Percentiles rank a stretch among this genome's conserved stretches.
Evolutionary conservation across 805 yeast species (phyloP).

Genomic region (Helenozyma rhizophorensis): DNA sequence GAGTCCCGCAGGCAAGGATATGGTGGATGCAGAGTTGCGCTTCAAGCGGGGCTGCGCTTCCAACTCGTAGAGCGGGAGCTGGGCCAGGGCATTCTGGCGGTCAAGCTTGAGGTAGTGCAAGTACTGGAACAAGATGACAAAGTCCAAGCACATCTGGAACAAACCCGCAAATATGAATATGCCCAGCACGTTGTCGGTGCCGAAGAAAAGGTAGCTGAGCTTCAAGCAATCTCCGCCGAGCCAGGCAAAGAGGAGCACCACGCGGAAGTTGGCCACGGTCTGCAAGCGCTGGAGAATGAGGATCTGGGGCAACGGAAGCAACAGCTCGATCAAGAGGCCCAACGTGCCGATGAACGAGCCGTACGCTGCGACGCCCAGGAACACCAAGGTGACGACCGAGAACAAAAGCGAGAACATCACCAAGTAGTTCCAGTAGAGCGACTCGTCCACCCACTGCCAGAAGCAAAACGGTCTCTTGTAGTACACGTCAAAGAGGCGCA

Average conservation of each 20-base stretch:
- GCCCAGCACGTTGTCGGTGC: constrained; percentile 63
- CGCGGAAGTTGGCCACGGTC: constrained; percentile 74
- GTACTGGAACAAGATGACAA: constrained; percentile 69
- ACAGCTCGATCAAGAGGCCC: constrained; percentile 69
- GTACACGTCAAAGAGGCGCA: constrained; percentile 67
- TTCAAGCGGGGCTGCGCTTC: too few species aligned
- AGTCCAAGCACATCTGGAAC: constrained; percentile 73
- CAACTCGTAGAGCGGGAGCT: too few species aligned
- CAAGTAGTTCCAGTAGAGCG: constrained; percentile 61
- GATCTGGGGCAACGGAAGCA: constrained; percentile 74
- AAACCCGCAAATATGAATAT: constrained; percentile 67
- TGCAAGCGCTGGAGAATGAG: constrained; percentile 61
- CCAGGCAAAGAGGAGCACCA: constrained; percentile 77
- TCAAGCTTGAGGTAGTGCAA: constrained; percentile 48
- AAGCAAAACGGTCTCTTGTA: constrained; percentile 61
- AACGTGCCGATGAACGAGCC: constrained; percentile 53
- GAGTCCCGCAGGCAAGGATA: too few species aligned
- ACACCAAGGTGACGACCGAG: constrained; percentile 35
- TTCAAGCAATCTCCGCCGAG: constrained; percentile 83
- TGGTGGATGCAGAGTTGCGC: too few species aligned
- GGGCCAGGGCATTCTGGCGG: not conserved
- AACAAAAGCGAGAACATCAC: constrained; percentile 40
- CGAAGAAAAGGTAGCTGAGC: constrained; percentile 67
- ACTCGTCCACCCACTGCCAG: constrained; percentile 81
- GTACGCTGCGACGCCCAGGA: constrained; percentile 33